These are phyloP conservation scores for Paramecium primaurelia DNA, from an alignment of 73 alveolate genomes.

Conservation along the genomic window DNA sequence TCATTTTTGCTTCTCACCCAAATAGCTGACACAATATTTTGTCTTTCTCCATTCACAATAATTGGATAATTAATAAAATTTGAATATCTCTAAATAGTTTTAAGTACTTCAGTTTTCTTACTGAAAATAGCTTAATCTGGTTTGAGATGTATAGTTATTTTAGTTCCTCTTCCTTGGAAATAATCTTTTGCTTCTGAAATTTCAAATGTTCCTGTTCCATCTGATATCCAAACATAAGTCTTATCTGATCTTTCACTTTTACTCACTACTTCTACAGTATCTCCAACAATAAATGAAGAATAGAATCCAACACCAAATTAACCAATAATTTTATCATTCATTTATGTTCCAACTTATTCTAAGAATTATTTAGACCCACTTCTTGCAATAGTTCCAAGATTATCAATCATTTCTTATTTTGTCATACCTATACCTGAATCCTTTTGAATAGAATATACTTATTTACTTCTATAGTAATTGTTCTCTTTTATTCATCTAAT, in stretches of 20 bases:
- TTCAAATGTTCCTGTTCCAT: conserved; percentile 74
- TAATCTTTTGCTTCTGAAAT: conserved; percentile 55
- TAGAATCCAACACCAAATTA: conserved; percentile 86
- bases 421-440: conserved; percentile 85
- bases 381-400: conserved; percentile 81
- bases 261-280: conserved; percentile 70
- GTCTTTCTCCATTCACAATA: conserved; percentile 65
- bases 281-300: conserved; percentile 77
- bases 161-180: conserved; percentile 73
- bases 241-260: conserved; percentile 68
- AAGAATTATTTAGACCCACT: conserved; percentile 73
- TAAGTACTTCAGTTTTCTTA: conserved; percentile 60
- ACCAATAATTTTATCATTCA: conserved; percentile 75
- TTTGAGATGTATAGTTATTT: conserved; percentile 66
- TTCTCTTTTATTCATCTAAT: conserved; percentile 65
- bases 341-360: conserved; percentile 62
- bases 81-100: conserved; percentile 66
- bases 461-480: conserved; percentile 55
- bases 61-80: conserved; percentile 75
- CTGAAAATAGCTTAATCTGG: conserved; percentile 67
- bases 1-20: conserved; percentile 75
- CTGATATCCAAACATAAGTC: conserved; percentile 74
- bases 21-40: conserved; percentile 69
- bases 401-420: conserved; percentile 70
- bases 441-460: background rate